Base-by-base conservation (phyloP, 257 asterid genomes). In the Lantana camara region DNA sequence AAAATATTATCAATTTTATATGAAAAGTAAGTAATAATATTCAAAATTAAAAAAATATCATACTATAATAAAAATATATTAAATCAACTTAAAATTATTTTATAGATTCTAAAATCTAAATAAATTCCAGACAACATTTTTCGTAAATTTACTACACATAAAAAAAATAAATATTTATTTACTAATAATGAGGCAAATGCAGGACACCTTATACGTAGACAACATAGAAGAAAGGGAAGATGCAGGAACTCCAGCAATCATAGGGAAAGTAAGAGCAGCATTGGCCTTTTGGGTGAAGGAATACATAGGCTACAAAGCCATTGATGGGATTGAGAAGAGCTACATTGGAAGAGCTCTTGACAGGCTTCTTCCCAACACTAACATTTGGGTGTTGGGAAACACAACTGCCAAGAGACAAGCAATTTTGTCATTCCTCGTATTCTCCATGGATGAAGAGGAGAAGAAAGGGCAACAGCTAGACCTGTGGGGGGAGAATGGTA, bases 221-320 rank as follows among this genome's bases (percentile, higher is more conserved):
- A 60, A 69, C 49, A 74, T 89, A 53, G 92, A 86, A 62, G 90
- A 86, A 63, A 78, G 96, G 63, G 96, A 89, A 57, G 95, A 86
- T 22, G 96, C 92, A 0, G 95, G 96, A 68, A 89, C 90, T 12
- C 95, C 96, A 21, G 75, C 74, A 50, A 85, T 82, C 49, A 80
- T 80, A 46, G 88, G 77, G 73, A 86, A 78, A 79, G 69, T 82
- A 35, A 78, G 90, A 82, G 84, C 90, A 53, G 87, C 90, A 21
- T 24, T 83, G 19, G 83, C 89, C 12, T 88, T 88, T 29, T 76
- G 89, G 86, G 63, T 80, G 3, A 88, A 85, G 50, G 95, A 88
- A 58, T 83, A 68, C 75, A 75, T 83, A 11, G 87, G 89, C 4
- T 67, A 68, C 51, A 22, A 73, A 4, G 57, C 74, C 24, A 88